Percentiles rank a stretch among this genome's conserved stretches.
These are phyloP conservation scores for Davidsoniella virescens DNA, from an alignment of 2,329 filamentous ascomycete species.

Conservation along the genomic window DNA sequence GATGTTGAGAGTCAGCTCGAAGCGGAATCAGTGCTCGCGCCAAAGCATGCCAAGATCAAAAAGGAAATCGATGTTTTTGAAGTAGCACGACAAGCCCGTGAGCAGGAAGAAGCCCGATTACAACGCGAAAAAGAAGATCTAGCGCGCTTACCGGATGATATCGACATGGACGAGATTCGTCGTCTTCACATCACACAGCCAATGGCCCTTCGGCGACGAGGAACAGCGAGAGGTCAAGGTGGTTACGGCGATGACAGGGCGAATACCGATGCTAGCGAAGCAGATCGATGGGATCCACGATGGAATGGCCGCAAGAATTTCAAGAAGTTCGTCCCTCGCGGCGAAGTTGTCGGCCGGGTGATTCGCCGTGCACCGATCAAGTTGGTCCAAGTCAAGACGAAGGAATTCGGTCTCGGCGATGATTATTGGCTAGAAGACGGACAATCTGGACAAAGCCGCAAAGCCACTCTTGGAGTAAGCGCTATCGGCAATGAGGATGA, in stretches of 20 bases:
- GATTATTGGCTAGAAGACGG: constrained; percentile 55
- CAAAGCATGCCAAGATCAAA: constrained; percentile 33
- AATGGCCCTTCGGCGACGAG: constrained; percentile 42
- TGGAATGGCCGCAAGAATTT: constrained; percentile 97
- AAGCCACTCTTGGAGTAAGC: neutral
- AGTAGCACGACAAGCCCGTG: constrained; percentile 40
- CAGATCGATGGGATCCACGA: constrained; percentile 59
- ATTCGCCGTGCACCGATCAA: constrained; percentile 45
- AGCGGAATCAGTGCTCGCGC: constrained; percentile 15
- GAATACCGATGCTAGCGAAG: constrained; percentile 31
- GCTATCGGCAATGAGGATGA: constrained; percentile 14
- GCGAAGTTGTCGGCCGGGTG: constrained; percentile 28
- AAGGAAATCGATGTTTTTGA: constrained; percentile 54
- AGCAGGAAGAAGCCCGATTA: constrained; percentile 50
- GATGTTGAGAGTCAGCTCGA: constrained; percentile 24
- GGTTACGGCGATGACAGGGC: constrained; percentile 21
- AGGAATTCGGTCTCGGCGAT: constrained; percentile 58
- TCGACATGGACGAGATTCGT: constrained; percentile 58
- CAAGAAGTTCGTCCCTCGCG: constrained; percentile 62
- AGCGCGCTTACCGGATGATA: constrained; percentile 39
- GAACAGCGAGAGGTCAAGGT: neutral
- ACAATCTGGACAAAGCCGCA: constrained; percentile 6
- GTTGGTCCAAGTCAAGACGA: constrained; percentile 54
- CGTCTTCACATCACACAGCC: constrained; percentile 62
- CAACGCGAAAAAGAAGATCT: constrained; percentile 36